Evolutionary conservation across 441 rosid genomes (phyloP), one percentile per base, ranked within the genome.

Genomic region (Corymbia citriodora): DNA sequence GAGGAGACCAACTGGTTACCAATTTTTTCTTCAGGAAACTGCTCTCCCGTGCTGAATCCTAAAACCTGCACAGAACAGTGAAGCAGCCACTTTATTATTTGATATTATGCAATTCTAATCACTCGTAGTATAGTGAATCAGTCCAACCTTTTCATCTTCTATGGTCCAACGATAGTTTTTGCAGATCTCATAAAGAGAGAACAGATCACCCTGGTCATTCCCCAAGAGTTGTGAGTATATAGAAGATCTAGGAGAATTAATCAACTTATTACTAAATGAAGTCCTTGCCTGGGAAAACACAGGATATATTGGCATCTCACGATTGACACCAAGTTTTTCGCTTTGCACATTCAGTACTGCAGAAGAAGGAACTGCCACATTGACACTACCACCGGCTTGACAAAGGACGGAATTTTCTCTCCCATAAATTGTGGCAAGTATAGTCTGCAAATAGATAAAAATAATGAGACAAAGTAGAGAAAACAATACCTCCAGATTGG

Each of bases 171-270:
- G 93, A 94, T 95, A 98, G 90, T 91, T 93, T 92, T 91, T 94
- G 95, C 99, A 98, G 90, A 96, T 95, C 95, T 95, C 99, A 92
- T 96, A 97, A 89, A 97, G 94, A 61, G 99, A 96, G 93, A 97
- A 95, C 88, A 98, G 94, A 90, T 95, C 94, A 55, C 98, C 99
- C 99, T 98, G 96, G 92, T 45, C 74, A 93, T 82, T 91, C 85
- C 87, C 92, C 89, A 88, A 57, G 90, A 87, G 87, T 92, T 91
- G 92, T 92, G 87, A 90, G 89, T 92, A 90, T 70, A 83, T 91
- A 50, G 89, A 52, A 88, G 88, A 81, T 74, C 61, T 49, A 89
- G 49, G 90, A 49, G 72, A 90, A 87, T 87, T 45, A 57, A 91
- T 57, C 21, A 72, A 92, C 48, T 88, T 87, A 54, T 52, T 90